Base-by-base conservation (phyloP, 2,329 filamentous ascomycete genomes). In the Fusarium napiforme region DNA sequence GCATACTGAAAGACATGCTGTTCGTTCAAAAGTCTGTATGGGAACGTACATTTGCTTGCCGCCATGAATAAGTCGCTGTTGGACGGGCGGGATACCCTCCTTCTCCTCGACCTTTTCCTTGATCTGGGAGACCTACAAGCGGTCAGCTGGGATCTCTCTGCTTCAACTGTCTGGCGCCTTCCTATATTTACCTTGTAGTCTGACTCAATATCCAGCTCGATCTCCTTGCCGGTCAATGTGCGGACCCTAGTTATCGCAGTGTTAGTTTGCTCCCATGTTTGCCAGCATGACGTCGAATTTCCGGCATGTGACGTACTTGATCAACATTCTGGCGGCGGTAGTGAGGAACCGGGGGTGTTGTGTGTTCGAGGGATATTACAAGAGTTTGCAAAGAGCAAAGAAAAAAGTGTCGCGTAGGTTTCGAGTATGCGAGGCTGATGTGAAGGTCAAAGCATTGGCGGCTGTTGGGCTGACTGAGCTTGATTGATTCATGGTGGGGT, bases 101-200 rank as follows among this genome's bases (percentile, higher is more conserved):
- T 98, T 98, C 87, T 99, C 96, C 84, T 99, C 96, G 63, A 99
- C 96, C 79, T 96, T 95, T 85, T 98, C 96, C 88, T 99, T 99
- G 88, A 99, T 98, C 83, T 95, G 92, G 45, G 93, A 92, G 77
- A 98, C 93, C 95, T 97, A 75, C 55, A 43, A 37, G n/a, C 26
- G 16, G 63, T 77, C 67, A 78, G 42, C 21, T 26, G 36, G 18
- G 21, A 16, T 12, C 19, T 14, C n/a, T 26, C 26, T 4, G 26
- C 14, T 47, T 23, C 4, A 19, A 11, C 18, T 15, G 26, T 40
- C 34, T 18, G 36, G 19, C 15, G 43, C 42, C 3, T 28, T 26
- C 50, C 26, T 34, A 49, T 52, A 59, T 80, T 77, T 84, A 97
- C 95, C 89, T 95, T 97, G 89, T 97, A 97, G 80, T 94, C 92